phyloP scores from a whole-genome alignment of 1,139 yeast species.

The Geotrichum australiense region DNA sequence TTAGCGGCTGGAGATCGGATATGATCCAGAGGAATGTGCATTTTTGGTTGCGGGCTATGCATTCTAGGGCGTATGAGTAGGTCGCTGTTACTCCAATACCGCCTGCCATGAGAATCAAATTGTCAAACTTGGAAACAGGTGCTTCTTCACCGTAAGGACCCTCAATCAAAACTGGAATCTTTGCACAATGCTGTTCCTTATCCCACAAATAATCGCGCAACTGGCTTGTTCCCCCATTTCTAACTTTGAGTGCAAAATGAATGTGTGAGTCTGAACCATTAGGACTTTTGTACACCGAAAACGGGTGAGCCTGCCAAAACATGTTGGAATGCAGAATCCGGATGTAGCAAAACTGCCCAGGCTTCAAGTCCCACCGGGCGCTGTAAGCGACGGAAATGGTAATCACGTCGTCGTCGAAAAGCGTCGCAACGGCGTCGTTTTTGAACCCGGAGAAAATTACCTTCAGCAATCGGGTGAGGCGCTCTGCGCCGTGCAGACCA shows the following conservation, averaged over 20 bases:
- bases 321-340: constrained; percentile 40
- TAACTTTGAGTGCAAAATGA: constrained; percentile 32
- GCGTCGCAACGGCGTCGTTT: constrained; percentile 34
- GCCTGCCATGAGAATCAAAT: constrained; percentile 48
- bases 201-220: constrained; percentile 24
- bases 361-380: constrained; percentile 38
- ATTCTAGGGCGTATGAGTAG: constrained; percentile 25
- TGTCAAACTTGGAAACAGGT: constrained; percentile 46
- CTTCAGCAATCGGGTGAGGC: constrained; percentile 33
- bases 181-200: constrained; percentile 17
- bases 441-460: constrained; percentile 38
- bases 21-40: constrained; percentile 47
- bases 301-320: constrained; percentile 62
- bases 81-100: constrained; percentile 63
- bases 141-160: constrained; percentile 52
- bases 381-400: constrained; percentile 26
- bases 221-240: constrained; percentile 26
- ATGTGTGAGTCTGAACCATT: constrained; percentile 20
- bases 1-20: constrained; percentile 40
- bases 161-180: constrained; percentile 41
- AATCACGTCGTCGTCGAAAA: constrained; percentile 25
- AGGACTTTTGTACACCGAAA: constrained; percentile 41
- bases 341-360: constrained; percentile 56
- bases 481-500: constrained; percentile 37
- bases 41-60: constrained; percentile 27